Base-by-base conservation (phyloP, 352 stramenopile species). In the Pythium biforme region DNA sequence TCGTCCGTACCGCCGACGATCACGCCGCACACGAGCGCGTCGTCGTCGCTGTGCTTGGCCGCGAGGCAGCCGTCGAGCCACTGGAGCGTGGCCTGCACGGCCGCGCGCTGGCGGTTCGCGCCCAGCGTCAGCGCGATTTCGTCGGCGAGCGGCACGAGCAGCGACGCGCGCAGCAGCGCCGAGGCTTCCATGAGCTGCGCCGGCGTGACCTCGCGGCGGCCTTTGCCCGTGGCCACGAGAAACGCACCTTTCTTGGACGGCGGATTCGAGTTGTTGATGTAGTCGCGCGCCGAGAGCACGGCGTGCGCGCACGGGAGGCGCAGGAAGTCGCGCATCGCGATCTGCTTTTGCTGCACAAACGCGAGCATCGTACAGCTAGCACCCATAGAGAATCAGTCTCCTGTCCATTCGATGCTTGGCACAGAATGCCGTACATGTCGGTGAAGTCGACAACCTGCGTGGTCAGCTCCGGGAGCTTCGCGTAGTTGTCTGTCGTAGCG, bases 231-330 rank as follows among this genome's bases (percentile, higher is more conserved):
- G 52, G 83, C 72, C 53, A 93, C 74, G 53, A 76, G 69, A 54
- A 88, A 89, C 10, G 69, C 73, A 12, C 71, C 74, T 58, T 83
- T 83, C 57, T 74, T 78, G 22, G 66, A 80, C 47, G 83, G 77
- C 23, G 77, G 75, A 48, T 89, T 87, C 31, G 72, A 81, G 11
- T 68, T 51, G 60, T 68, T 82, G 53, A 87, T 82, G 67, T 90
- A 90, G 64, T 93, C 83, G 45, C 76, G 81, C 23, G 83, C 81
- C 14, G 83, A 90, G 39, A 93, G 73, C 51, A 93, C 59, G 33
- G 89, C 55, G 55, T 79, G 59, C 11, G 60, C 61, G 64, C 85
- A 72, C 20, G 70, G 64, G 15, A 81, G 60, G 31, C 79, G 76
- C 31, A 93, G 49, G 27, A 90, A 82, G 10, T 82, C 49, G 23